Evolutionary conservation across 495 filamentous ascomycete genomes (phyloP), one percentile per base, ranked within the genome.

Genomic region (Neurospora terricola): DNA sequence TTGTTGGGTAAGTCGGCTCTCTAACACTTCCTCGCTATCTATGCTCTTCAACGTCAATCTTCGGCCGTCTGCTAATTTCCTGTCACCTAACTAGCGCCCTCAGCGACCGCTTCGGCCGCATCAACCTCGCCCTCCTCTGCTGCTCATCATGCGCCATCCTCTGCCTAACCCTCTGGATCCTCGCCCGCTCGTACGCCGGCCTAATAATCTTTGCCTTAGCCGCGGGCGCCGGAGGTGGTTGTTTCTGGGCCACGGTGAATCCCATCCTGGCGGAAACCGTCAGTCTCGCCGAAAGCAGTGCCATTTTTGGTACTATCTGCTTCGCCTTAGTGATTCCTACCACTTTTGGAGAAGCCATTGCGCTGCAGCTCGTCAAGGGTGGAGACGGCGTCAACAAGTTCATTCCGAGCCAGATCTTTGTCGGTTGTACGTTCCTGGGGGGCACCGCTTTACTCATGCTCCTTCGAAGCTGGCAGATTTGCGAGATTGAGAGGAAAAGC

Each of bases 231-330:
- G 88, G 93, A 4, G 84, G 88, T 14, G 92, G 91, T 34, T 91
- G 89, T 0, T 93, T 91, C 78, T 93, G 91, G 91, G 87, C 88
- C 16, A 89, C 88, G 2, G 83, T 91, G n/a, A 89, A 84, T 4
- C 93, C 93, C 2, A 88, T 96, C 8, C 83, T 88, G 27, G 89
- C 90, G 0, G 93, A 96, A 77, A 88, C 94, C n/a, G 88, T 94
- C 30, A 91, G 91, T 5, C 78, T 95, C 14, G 83, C 85, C 39
- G 62, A 75, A 16, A 42, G 69, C 5, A 62, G 68, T 5, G 66
- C 70, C 12, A 62, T 38, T 14, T 75, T 74, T 38, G 69, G 62
- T 0, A 71, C 66, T 8, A 72, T 76, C 11, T 76, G 75, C 66
- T 71, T 76, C 30, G 70, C 73, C 45, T 23, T 76, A 11, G 75